These are phyloP conservation scores for Bacterosira constricta DNA, from an alignment of 108 stramenopile genomes.

Conservation along the genomic window DNA sequence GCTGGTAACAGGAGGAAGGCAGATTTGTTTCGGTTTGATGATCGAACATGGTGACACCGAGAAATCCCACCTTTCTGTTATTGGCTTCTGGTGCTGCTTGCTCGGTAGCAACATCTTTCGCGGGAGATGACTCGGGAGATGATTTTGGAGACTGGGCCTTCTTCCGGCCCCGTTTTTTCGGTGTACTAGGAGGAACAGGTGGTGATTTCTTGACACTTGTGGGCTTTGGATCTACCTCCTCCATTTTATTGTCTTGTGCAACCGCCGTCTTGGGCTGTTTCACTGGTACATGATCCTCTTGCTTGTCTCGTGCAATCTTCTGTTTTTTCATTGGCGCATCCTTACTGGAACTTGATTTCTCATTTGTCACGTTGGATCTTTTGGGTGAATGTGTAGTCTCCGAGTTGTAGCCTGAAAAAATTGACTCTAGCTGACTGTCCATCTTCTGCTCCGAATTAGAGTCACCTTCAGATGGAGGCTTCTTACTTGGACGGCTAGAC, in stretches of 20 bases:
- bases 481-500: not conserved
- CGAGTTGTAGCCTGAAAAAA: not conserved
- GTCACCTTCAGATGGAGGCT: not conserved
- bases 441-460: no score
- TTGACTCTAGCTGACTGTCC: conserved; percentile 26
- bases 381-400: conserved; percentile 4
- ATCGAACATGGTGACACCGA: conserved; percentile 33
- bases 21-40: conserved; percentile 13
- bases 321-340: not conserved
- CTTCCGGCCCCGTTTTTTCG: not conserved
- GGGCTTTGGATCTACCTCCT: not conserved
- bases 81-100: not conserved
- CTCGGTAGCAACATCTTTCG: not conserved
- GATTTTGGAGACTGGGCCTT: not conserved
- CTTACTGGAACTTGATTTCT: not conserved
- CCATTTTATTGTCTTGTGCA: not conserved
- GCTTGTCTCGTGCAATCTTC: not conserved
- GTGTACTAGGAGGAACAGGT: not conserved
- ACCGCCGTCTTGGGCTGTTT: not conserved
- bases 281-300: not conserved
- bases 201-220: not conserved
- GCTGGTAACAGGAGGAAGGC: conserved; percentile 34
- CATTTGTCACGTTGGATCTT: not conserved
- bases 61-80: not conserved
- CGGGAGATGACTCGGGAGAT: conserved; percentile 1